phyloP scores from a whole-genome alignment of 768 basidiomycete species.

The Cantharellus cinnabarinus region DNA sequence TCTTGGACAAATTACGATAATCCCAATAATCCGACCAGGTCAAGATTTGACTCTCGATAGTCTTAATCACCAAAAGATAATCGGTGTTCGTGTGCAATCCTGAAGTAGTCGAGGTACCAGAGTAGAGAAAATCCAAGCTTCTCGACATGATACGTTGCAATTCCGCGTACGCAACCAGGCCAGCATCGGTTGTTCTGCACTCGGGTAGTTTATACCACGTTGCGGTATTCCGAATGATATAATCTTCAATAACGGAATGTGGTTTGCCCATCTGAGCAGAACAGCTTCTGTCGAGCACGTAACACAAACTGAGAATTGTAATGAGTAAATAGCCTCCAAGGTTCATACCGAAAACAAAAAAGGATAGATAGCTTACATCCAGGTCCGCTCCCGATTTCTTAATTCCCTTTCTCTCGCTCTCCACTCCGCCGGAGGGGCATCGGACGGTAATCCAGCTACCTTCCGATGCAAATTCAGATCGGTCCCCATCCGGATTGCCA shows the following conservation, averaged over 20 bases:
- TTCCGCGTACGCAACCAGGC: constrained; percentile 60
- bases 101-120: constrained; percentile 53
- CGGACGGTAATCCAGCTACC: constrained; percentile 28
- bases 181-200: constrained; percentile 42
- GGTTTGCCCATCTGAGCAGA: constrained; percentile 97
- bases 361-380: constrained; percentile 31
- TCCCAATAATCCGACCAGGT: constrained; percentile 38
- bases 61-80: constrained; percentile 65
- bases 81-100: constrained; percentile 73
- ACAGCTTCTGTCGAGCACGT: constrained; percentile 67
- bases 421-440: constrained; percentile 42
- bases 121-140: constrained; percentile 78
- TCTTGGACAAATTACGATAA: background rate
- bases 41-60: constrained; percentile 59
- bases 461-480: constrained; percentile 92
- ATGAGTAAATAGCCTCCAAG: background rate
- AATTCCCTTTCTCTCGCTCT: constrained; percentile 64
- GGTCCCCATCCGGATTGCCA: constrained; percentile 70
- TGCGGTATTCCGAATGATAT: constrained; percentile 62
- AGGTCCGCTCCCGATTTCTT: constrained; percentile 85
- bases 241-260: constrained; percentile 84
- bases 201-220: constrained; percentile 53
- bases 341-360: background rate
- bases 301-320: constrained; percentile 30
- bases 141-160: constrained; percentile 77